These are phyloP conservation scores for Xylariaceae sp. DNA, from an alignment of 2,329 filamentous ascomycete species.

Conservation along the genomic window DNA sequence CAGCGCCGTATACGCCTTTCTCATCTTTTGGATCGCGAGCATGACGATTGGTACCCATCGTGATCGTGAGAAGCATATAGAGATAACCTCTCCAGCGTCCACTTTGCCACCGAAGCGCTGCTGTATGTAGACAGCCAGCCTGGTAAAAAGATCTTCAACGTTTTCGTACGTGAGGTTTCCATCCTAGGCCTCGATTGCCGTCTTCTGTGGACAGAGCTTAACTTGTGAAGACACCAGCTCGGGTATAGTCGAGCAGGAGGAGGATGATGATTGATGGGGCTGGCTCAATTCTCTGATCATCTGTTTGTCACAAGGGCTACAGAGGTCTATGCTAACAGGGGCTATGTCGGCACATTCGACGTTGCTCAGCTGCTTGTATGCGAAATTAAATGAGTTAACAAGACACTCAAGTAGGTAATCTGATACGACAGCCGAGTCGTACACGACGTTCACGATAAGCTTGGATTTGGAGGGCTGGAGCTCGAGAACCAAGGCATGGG, in stretches of 20 bases:
- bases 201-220: not conserved
- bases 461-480: not conserved
- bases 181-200: not conserved
- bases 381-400: not conserved
- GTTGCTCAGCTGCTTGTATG: not conserved
- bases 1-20: not conserved
- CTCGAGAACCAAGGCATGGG: not conserved
- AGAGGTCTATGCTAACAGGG: not conserved
- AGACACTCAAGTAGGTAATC: not conserved
- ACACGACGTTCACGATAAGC: not conserved
- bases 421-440: not conserved
- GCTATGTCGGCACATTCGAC: not conserved
- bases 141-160: not conserved
- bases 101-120: not conserved
- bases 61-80: not conserved
- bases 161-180: not conserved
- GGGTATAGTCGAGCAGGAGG: not conserved
- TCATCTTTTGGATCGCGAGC: not conserved
- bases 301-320: not conserved
- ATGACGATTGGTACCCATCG: not conserved
- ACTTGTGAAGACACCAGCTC: not conserved
- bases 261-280: not conserved
- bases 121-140: not conserved
- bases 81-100: not conserved
- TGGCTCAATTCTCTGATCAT: not conserved